A percentile compares a stretch with the other conserved stretches of the same genome.
Evolutionary conservation across 129 eudicot genomes (phyloP).

Genomic region (Dittrichia graveolens): DNA sequence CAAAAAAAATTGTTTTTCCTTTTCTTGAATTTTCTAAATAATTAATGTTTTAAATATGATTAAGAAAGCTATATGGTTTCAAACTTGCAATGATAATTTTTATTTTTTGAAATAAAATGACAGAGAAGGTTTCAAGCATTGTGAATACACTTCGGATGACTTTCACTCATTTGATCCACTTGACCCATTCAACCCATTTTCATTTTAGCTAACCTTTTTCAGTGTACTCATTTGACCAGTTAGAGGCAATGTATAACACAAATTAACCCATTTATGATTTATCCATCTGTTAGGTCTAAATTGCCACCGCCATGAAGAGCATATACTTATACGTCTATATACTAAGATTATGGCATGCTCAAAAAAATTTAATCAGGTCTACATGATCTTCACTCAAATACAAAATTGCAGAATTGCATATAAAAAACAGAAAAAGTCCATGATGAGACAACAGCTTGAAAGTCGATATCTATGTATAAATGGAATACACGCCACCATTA

Average conservation of each 20-base stretch:
- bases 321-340: constrained; percentile 4
- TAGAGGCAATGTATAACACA: background rate
- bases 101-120: background rate
- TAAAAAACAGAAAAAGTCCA: background rate
- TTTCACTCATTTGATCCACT: background rate
- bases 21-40: background rate
- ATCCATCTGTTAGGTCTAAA: background rate
- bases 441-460: background rate
- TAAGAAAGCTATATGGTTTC: background rate
- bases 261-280: background rate
- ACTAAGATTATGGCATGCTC: background rate
- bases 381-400: constrained; percentile 12
- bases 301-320: background rate
- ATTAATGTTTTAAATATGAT: background rate
- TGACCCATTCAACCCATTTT: background rate
- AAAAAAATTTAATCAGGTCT: background rate
- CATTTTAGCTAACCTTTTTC: background rate
- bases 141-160: background rate
- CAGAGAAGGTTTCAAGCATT: background rate
- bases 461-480: background rate
- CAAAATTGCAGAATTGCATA: constrained; percentile 3
- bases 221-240: background rate
- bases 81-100: background rate
- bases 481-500: background rate
- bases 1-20: background rate